These are phyloP conservation scores for Phytophthora cryptogea DNA, from an alignment of 352 stramenopile genomes.

Conservation along the genomic window DNA sequence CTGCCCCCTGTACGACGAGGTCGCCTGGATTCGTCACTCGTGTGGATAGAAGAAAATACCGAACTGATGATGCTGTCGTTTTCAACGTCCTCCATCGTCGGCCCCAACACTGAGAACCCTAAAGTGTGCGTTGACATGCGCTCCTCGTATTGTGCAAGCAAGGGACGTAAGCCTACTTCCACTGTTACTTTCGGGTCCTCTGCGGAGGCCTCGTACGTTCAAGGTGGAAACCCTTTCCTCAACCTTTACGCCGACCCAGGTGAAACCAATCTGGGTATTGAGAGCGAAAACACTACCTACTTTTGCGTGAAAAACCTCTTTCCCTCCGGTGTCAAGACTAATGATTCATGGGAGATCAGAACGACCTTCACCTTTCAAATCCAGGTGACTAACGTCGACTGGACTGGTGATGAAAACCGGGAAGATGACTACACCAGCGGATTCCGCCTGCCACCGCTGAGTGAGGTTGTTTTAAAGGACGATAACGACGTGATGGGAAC, in stretches of 20 bases:
- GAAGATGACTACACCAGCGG: conserved; percentile 22
- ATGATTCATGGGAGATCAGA: conserved; percentile 72
- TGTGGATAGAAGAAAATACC: conserved; percentile 78
- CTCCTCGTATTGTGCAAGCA: conserved; percentile 51
- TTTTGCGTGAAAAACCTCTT: conserved; percentile 77
- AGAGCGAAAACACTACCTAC: conserved; percentile 66
- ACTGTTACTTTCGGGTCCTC: conserved; percentile 54
- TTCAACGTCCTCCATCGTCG: conserved; percentile 74
- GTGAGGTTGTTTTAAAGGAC: conserved; percentile 68
- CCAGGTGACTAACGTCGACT: conserved; percentile 59
- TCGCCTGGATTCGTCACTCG: conserved; percentile 65
- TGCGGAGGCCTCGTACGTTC: conserved; percentile 59
- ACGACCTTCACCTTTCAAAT: conserved; percentile 78
- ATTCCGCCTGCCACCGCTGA: conserved; percentile 54
- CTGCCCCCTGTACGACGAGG: conserved; percentile 46
- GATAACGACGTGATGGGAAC: conserved; percentile 50
- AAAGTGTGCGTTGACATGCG: conserved; percentile 76
- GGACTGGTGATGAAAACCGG: conserved; percentile 31
- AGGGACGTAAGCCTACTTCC: conserved; percentile 45
- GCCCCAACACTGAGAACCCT: conserved; percentile 57
- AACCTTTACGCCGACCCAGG: conserved; percentile 66
- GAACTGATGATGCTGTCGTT: conserved; percentile 76
- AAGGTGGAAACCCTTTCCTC: conserved; percentile 80
- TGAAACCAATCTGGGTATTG: conserved; percentile 51
- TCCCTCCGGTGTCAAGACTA: conserved; percentile 58